Evolutionary conservation across 2,329 filamentous ascomycete genomes (phyloP).

Genomic region (Cladosporium phlei): DNA sequence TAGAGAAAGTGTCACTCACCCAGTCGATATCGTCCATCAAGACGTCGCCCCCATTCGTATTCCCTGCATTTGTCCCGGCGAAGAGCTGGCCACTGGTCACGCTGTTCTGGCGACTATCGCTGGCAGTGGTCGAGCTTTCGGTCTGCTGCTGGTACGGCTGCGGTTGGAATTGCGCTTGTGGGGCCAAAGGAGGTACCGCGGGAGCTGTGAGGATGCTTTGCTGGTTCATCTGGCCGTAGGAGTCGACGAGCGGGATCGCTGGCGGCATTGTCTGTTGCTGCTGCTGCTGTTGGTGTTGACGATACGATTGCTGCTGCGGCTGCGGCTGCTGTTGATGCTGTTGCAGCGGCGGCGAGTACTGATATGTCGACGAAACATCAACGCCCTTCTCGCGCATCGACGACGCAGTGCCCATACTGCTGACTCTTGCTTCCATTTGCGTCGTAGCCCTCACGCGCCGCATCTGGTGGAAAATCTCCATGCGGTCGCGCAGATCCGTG

Average conservation of each 20-base stretch:
- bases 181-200: conserved; percentile 10
- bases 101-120: conserved; percentile 22
- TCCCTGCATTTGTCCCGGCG: conserved; percentile 8
- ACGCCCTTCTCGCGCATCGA: conserved; percentile 5
- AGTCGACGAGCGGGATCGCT: conserved; percentile 4
- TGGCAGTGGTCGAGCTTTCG: conserved; percentile 17
- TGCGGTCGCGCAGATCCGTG: conserved; percentile 58
- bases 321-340: neutral
- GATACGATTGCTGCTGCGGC: no score
- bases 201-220: conserved; percentile 9
- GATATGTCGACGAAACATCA: neutral
- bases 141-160: conserved; percentile 18
- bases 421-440: conserved; percentile 28
- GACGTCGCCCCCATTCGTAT: conserved; percentile 26
- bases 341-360: neutral
- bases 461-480: conserved; percentile 55
- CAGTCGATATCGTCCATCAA: conserved; percentile 57
- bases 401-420: conserved; percentile 9
- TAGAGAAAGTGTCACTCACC: conserved; percentile 45
- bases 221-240: conserved; percentile 10
- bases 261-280: neutral
- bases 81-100: neutral
- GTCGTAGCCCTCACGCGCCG: conserved; percentile 43
- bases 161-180: conserved; percentile 25
- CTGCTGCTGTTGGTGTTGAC: no score